Conservation (phyloP, 2,329 filamentous ascomycete species). For the Gnomoniopsis smithogilvyi region DNA sequence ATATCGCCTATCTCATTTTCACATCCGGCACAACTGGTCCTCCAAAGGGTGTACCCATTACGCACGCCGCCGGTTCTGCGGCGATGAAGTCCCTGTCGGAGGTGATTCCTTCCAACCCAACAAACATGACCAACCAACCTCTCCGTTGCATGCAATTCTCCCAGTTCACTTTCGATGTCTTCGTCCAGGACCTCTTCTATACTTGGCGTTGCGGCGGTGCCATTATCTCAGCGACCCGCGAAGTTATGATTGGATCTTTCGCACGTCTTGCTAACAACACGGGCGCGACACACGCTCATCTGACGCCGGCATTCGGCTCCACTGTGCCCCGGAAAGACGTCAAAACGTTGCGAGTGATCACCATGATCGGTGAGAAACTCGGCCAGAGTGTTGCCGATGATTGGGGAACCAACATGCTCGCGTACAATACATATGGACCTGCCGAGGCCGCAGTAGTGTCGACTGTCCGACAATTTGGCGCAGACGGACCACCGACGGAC, state of each 20-base stretch:
- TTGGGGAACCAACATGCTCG: slow-evolving; percentile 33
- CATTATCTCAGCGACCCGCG: slow-evolving; percentile 55
- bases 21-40: slow-evolving; percentile 32
- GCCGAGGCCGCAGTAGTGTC: slow-evolving; percentile 22
- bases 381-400: slow-evolving; percentile 30
- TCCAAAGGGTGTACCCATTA: slow-evolving; percentile 32
- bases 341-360: slow-evolving; percentile 21
- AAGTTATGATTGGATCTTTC: slow-evolving; percentile 53
- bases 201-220: slow-evolving; percentile 58
- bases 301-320: slow-evolving; percentile 7
- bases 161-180: slow-evolving; percentile 20
- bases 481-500: slow-evolving; percentile 3
- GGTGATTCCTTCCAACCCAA: slow-evolving; percentile 21
- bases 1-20: slow-evolving; percentile 28
- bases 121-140: not conserved
- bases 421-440: slow-evolving; percentile 11
- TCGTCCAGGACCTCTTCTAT: slow-evolving; percentile 63
- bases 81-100: slow-evolving; percentile 35
- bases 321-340: slow-evolving; percentile 16
- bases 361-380: slow-evolving; percentile 33
- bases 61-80: slow-evolving; percentile 30
- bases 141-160: slow-evolving; percentile 10
- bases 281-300: slow-evolving; percentile 4
- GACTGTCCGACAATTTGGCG: slow-evolving; percentile 32
- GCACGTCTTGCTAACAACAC: not conserved